Percentiles rank a stretch among this genome's conserved stretches.
These are phyloP conservation scores for Setomelanomma holmii DNA, from an alignment of 2,329 filamentous ascomycete species.

Conservation along the genomic window DNA sequence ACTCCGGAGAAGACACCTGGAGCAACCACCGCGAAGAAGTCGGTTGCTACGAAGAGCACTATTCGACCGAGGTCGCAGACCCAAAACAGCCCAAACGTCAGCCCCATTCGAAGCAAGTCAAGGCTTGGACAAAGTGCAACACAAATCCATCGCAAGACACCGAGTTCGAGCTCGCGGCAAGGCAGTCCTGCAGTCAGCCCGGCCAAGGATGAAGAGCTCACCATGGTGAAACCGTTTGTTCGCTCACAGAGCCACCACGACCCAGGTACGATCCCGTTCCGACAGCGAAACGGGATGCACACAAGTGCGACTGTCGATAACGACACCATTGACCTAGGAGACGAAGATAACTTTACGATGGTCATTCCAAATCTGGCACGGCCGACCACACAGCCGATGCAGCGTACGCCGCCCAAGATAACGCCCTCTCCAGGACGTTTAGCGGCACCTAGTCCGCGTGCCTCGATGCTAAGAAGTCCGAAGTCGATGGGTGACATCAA, in stretches of 20 bases:
- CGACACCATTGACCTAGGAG: constrained; percentile 44
- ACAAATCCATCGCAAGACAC: constrained; percentile 39
- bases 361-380: constrained; percentile 53
- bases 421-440: constrained; percentile 31
- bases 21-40: constrained; percentile 46
- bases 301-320: constrained; percentile 51
- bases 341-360: constrained; percentile 60
- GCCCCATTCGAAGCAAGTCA: constrained; percentile 47
- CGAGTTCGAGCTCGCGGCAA: constrained; percentile 35
- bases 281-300: constrained; percentile 48
- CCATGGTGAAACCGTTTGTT: constrained; percentile 55
- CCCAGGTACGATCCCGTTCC: constrained; percentile 39
- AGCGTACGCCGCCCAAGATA: constrained; percentile 44
- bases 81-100: constrained; percentile 44
- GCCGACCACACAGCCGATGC: constrained; percentile 35
- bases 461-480: constrained; percentile 35
- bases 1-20: constrained; percentile 56
- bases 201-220: constrained; percentile 55
- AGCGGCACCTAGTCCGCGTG: constrained; percentile 35
- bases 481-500: constrained; percentile 38
- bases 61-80: constrained; percentile 42
- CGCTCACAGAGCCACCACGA: constrained; percentile 43
- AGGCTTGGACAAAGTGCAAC: constrained; percentile 37
- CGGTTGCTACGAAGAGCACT: constrained; percentile 38
- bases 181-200: constrained; percentile 44